Percentiles rank a stretch among this genome's conserved stretches.
phyloP scores from a whole-genome alignment of 805 yeast genomes.

The Candida pini region DNA sequence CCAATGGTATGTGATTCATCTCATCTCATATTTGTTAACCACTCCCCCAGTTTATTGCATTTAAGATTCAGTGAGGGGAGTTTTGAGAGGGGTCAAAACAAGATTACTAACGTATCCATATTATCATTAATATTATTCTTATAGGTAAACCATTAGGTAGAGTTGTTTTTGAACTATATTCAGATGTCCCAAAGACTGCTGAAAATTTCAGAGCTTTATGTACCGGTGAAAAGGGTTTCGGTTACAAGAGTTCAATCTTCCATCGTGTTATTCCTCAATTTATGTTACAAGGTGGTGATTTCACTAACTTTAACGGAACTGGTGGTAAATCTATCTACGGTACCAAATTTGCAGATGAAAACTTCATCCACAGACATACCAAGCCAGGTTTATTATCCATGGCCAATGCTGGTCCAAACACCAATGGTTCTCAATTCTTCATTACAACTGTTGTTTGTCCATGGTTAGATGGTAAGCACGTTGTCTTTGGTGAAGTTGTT shows the following conservation, averaged over 20 bases:
- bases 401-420: constrained; percentile 93
- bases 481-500: constrained; percentile 70
- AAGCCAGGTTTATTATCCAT: constrained; percentile 79
- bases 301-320: constrained; percentile 80
- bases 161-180: constrained; percentile 82
- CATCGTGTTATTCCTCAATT: constrained; percentile 96
- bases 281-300: constrained; percentile 96
- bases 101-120: constrained; percentile 5
- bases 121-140: background rate
- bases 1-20: constrained; percentile 26
- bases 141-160: constrained; percentile 38
- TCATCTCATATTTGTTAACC: background rate
- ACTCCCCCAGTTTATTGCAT: background rate
- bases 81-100: background rate
- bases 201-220: constrained; percentile 77
- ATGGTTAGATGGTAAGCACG: constrained; percentile 77
- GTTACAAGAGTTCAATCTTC: constrained; percentile 81
- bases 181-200: constrained; percentile 81
- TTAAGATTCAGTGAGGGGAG: background rate
- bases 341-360: constrained; percentile 52
- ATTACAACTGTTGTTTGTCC: constrained; percentile 75
- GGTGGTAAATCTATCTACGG: constrained; percentile 92
- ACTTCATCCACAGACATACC: constrained; percentile 68
- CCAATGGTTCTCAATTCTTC: constrained; percentile 89
- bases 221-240: constrained; percentile 93